Conservation (phyloP, 1,284 basidiomycete species). For the Tilletiopsis washingtonensis region DNA sequence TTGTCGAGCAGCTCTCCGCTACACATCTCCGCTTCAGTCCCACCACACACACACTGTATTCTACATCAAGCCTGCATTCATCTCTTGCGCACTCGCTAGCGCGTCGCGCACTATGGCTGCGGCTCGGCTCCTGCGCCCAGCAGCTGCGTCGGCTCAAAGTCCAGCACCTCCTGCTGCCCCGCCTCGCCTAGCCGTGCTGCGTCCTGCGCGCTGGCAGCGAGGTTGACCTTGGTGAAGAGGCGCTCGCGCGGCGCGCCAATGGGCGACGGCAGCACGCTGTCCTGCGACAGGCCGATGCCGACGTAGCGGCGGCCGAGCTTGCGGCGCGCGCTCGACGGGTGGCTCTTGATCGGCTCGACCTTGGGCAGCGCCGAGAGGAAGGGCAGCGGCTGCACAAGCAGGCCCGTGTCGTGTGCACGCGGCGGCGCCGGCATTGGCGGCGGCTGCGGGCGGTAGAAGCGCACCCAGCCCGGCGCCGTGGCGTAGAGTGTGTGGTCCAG, state of each 20-base stretch:
- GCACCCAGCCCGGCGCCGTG: conserved; percentile 39
- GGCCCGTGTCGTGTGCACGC: conserved; percentile 12
- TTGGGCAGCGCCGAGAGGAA: conserved; percentile 8
- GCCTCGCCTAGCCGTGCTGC: too few species aligned
- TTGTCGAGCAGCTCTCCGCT: too few species aligned
- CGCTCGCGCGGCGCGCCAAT: conserved; percentile 4
- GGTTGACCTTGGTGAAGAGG: background rate
- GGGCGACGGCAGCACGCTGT: background rate
- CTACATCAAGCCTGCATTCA: too few species aligned
- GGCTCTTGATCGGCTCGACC: conserved; percentile 16
- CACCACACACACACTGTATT: too few species aligned
- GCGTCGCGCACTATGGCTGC: too few species aligned
- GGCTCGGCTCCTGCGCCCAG: too few species aligned
- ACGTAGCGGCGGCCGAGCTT: conserved; percentile 35
- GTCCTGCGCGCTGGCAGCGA: too few species aligned
- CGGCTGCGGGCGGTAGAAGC: conserved; percentile 35
- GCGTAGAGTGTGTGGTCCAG: conserved; percentile 46
- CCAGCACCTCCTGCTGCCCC: too few species aligned
- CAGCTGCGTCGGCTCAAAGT: too few species aligned
- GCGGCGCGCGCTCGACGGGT: conserved; percentile 29
- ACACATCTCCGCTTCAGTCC: too few species aligned
- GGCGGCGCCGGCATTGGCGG: conserved; percentile 4
- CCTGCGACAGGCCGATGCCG: conserved; percentile 23
- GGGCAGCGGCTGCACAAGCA: conserved; percentile 17
- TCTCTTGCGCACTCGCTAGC: too few species aligned